Evolutionary conservation across 1,284 basidiomycete genomes (phyloP), one percentile per base, ranked within the genome.

Genomic region (Ustilago loliicola): DNA sequence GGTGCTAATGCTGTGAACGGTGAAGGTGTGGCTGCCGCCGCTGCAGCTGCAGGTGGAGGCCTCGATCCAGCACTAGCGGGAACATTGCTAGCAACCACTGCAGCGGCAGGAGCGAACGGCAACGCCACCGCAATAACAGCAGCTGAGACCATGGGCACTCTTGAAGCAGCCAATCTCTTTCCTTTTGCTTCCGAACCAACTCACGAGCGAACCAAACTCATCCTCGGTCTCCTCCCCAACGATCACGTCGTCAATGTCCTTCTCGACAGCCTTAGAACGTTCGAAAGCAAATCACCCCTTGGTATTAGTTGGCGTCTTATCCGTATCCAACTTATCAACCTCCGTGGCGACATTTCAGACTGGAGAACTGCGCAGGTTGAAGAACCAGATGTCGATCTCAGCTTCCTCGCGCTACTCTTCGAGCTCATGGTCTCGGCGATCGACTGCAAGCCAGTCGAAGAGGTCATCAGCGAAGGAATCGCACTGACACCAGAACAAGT

Each of bases 301-400:
- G 81, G 80, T 27, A 78, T 83, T 59, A 80, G 75, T 36, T 83
- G 81, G 81, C 75, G 78, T 9, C 72, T 83, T n/a, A 76, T 83
- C 38, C 73, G 73, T 17, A 74, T 72, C 42, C 81, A 83, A 47
- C 69, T 83, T 3, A 73, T 79, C 63, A 78, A 70, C n/a, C 77
- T 81, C 10, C 77, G 81, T n/a, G 66, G 77, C 17, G 79, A 81
- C 53, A 71, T 83, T 23, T 77, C 81, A 7, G 78, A 74, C 36
- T 83, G 81, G 81, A 67, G 78, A 32, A 71, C 77, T 2, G 80
- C 74, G n/a, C 80, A 81, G 36, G 65, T 79, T 1, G 64, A 72
- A 21, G 70, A 79, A 21, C 81, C 79, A 0, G 81, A 81, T 30
- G 71, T 83, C 15, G 81, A 83, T 52, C 66, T 80, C 3, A 80